Percentiles rank a stretch among this genome's conserved stretches.
Evolutionary conservation across 2,329 filamentous ascomycete species (phyloP).

Genomic region (Penicillium sp.): DNA sequence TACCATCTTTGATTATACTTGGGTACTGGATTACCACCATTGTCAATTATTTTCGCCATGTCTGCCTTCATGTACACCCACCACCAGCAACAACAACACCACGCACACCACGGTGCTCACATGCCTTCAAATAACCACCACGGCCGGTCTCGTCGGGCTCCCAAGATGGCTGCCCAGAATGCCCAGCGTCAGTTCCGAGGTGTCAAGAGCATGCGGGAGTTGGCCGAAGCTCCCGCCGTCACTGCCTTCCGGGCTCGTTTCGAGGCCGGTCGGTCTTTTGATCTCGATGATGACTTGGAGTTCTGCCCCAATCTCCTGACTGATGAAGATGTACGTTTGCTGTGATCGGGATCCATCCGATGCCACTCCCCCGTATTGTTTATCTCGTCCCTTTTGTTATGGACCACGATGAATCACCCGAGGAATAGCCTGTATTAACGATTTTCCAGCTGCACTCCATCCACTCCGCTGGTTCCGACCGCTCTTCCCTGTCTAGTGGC

Average conservation of each 20-base stretch:
- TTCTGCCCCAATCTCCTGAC: conserved; percentile 93
- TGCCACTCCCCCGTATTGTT: background rate
- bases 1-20: conserved; percentile 16
- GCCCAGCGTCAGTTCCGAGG: conserved; percentile 83
- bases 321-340: conserved; percentile 75
- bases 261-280: conserved; percentile 89
- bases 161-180: conserved; percentile 79
- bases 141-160: conserved; percentile 80
- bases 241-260: conserved; percentile 82
- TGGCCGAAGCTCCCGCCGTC: conserved; percentile 74
- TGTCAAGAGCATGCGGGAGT: conserved; percentile 82
- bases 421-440: conserved; percentile 18
- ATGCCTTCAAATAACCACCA: conserved; percentile 72
- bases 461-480: conserved; percentile 84
- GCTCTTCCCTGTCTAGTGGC: conserved; percentile 90
- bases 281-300: conserved; percentile 92
- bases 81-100: conserved; percentile 43
- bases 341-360: background rate
- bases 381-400: conserved; percentile 1
- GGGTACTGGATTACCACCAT: conserved; percentile 29
- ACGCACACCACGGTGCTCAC: conserved; percentile 50
- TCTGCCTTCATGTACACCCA: conserved; percentile 51
- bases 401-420: background rate
- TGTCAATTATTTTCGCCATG: conserved; percentile 39
- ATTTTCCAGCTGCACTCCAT: conserved; percentile 76